Evolutionary conservation across 2,329 filamentous ascomycete genomes (phyloP).

Genomic region (Coniosporium tulheliwenetii): DNA sequence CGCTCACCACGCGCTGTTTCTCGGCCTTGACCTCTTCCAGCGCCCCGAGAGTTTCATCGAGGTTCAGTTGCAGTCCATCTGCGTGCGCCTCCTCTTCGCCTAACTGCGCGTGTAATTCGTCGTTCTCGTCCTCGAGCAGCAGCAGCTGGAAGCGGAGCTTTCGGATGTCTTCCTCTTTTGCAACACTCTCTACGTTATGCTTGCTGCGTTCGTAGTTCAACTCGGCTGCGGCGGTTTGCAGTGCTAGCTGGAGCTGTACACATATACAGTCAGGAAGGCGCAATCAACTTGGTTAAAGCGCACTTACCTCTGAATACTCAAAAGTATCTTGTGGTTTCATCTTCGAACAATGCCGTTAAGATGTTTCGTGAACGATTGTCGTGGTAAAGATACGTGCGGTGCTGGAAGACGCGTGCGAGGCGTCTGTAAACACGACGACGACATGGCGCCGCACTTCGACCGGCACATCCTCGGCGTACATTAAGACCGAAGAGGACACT

Average conservation of each 20-base stretch:
- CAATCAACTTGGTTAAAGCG: no score
- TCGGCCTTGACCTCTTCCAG: slow-evolving; percentile 31
- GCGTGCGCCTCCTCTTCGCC: slow-evolving; percentile 44
- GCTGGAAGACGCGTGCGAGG: background rate
- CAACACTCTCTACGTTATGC: slow-evolving; percentile 50
- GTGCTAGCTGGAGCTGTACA: slow-evolving; percentile 24
- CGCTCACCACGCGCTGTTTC: slow-evolving; percentile 29
- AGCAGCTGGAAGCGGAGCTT: slow-evolving; percentile 53
- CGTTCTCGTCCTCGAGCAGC: slow-evolving; percentile 60
- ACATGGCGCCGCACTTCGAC: no score
- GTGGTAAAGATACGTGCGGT: background rate
- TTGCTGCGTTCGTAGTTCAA: slow-evolving; percentile 50
- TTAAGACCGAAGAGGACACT: slow-evolving; percentile 13
- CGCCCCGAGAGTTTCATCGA: slow-evolving; percentile 30
- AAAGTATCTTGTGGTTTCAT: no score
- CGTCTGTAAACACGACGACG: background rate
- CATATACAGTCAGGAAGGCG: background rate
- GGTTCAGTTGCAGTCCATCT: slow-evolving; percentile 34
- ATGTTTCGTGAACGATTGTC: background rate
- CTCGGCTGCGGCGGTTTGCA: slow-evolving; percentile 44
- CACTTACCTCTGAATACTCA: no score
- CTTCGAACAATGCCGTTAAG: no score
- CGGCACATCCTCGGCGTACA: background rate
- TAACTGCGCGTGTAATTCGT: slow-evolving; percentile 49
- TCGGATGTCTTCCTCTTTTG: slow-evolving; percentile 61